Conservation (phyloP, 768 basidiomycete genomes). For the Boletus reticuloceps region DNA sequence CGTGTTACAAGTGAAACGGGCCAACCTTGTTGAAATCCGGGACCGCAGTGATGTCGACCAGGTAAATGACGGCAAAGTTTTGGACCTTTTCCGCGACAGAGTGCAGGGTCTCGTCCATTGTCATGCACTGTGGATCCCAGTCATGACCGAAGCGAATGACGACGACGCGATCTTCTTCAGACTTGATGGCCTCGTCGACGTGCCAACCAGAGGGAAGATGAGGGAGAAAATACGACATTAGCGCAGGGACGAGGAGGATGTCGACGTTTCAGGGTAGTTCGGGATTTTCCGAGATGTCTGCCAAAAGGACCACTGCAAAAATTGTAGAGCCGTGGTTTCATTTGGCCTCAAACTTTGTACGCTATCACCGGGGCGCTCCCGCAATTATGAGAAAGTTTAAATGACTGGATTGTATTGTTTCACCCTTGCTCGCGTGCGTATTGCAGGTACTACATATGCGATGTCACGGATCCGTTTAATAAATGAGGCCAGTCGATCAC, state of each 20-base stretch:
- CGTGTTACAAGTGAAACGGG: background rate
- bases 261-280: background rate
- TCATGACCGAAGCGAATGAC: conserved; percentile 95
- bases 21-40: conserved; percentile 95
- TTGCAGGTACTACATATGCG: no score
- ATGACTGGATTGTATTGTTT: no score
- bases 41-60: conserved; percentile 93
- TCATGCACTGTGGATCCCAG: conserved; percentile 94
- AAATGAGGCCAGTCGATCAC: no score
- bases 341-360: no score
- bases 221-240: conserved; percentile 87
- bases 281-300: background rate
- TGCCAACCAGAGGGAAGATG: conserved; percentile 95
- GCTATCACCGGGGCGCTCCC: conserved; percentile 2
- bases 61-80: conserved; percentile 97
- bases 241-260: background rate
- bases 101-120: conserved; percentile 97
- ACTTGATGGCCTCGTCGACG: conserved; percentile 98
- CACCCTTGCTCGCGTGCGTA: no score
- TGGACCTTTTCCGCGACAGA: conserved; percentile 93
- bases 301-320: no score
- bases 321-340: no score
- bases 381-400: conserved; percentile 3
- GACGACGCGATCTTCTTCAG: conserved; percentile 94
- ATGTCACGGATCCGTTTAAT: no score